phyloP scores from a whole-genome alignment of 2,329 filamentous ascomycete species.

The Penicillium sp. region DNA sequence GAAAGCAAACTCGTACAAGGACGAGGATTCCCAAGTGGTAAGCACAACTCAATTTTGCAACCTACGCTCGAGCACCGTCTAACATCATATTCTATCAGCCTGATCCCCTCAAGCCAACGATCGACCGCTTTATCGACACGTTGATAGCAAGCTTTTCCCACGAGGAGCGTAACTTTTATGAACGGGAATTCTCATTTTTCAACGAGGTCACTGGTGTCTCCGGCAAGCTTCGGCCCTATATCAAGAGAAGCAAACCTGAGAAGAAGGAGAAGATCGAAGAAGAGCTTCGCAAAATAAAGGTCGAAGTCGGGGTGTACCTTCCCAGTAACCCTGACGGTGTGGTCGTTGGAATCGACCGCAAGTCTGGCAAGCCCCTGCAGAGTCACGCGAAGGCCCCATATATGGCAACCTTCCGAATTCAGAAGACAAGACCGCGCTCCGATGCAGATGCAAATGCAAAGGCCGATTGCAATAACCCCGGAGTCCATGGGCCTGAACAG shows the following conservation, averaged over 20 bases:
- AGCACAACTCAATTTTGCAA: conserved; percentile 31
- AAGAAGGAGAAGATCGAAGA: conserved; percentile 99
- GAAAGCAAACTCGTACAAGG: conserved; percentile 98
- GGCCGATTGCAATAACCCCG: conserved; percentile 16
- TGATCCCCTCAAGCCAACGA: conserved; percentile 86
- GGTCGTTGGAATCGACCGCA: conserved; percentile 95
- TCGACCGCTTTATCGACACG: conserved; percentile 84
- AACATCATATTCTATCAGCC: conserved; percentile 52
- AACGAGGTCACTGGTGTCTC: conserved; percentile 94
- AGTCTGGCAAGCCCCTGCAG: conserved; percentile 94
- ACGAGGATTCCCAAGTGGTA: conserved; percentile 84
- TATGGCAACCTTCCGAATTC: conserved; percentile 98
- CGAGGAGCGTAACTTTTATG: conserved; percentile 81
- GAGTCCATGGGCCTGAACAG: conserved; percentile 30
- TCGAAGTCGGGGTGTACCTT: conserved; percentile 95
- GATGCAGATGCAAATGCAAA: conserved; percentile 36
- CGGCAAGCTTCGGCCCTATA: conserved; percentile 89
- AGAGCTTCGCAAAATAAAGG: conserved; percentile 93
- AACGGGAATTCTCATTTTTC: conserved; percentile 97
- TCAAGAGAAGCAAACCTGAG: conserved; percentile 88
- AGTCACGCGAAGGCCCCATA: conserved; percentile 98
- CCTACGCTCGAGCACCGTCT: conserved; percentile 3
- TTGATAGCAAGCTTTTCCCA: conserved; percentile 79
- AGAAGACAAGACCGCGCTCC: conserved; percentile 61
- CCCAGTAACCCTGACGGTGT: conserved; percentile 96